Percentiles rank a stretch among this genome's conserved stretches.
Conservation (phyloP, 1,284 basidiomycete genomes). For the Naganishia albida region DNA sequence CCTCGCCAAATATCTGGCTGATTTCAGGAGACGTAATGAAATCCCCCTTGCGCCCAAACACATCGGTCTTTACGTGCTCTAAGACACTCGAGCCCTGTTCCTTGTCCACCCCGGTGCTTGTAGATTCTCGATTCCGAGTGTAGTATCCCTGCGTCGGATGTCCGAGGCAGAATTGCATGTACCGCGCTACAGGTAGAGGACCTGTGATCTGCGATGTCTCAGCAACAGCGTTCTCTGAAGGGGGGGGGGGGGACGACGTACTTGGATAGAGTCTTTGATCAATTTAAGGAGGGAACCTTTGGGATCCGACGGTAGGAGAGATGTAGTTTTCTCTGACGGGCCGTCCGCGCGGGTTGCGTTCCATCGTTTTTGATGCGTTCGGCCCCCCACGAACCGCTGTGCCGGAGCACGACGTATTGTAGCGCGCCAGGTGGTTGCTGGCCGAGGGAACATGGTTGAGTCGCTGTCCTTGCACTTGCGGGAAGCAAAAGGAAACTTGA, state of each 20-base stretch:
- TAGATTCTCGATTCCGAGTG: slow-evolving; percentile 51
- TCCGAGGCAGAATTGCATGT: slow-evolving; percentile 83
- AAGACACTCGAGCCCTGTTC: slow-evolving; percentile 7
- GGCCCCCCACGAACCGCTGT: not conserved
- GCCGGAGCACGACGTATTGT: not conserved
- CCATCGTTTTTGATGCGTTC: not conserved
- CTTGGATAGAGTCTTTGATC: slow-evolving; percentile 68
- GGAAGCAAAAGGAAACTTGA: not conserved
- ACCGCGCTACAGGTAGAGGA: slow-evolving; percentile 78
- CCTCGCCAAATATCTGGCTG: slow-evolving; percentile 95
- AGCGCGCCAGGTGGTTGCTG: not conserved
- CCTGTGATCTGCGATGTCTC: slow-evolving; percentile 70
- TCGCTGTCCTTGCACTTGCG: too few relatives aligned
- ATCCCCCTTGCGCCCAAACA: slow-evolving; percentile 86
- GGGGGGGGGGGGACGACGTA: slow-evolving; percentile 43
- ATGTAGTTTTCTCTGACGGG: not conserved
- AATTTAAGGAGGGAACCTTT: slow-evolving; percentile 54
- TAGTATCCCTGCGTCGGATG: slow-evolving; percentile 90
- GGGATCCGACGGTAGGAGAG: not conserved
- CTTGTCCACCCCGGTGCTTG: slow-evolving; percentile 43
- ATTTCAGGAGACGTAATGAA: slow-evolving; percentile 98
- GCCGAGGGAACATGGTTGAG: not conserved
- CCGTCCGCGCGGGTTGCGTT: not conserved
- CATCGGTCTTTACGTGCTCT: slow-evolving; percentile 57
- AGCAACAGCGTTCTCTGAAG: not conserved